Evolutionary conservation across 208 protist species (phyloP).

Genomic region (Acanthamoeba quina): DNA sequence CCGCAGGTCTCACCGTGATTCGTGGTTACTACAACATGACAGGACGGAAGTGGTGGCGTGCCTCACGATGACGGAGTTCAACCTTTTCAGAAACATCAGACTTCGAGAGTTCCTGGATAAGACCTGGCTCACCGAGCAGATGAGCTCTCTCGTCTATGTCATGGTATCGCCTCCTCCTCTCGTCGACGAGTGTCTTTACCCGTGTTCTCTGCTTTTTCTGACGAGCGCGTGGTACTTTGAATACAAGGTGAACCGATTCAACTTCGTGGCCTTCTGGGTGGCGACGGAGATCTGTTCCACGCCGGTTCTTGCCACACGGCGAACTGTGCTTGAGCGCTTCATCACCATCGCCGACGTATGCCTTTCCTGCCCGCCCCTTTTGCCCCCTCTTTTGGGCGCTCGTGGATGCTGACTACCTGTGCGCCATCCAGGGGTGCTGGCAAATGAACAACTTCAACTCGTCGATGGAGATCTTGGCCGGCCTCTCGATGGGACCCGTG

Average conservation of each 20-base stretch:
- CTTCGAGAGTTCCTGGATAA: conserved; percentile 41
- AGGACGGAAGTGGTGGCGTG: conserved; percentile 31
- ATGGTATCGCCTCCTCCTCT: neutral
- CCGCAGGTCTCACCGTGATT: neutral
- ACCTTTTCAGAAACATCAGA: conserved; percentile 49
- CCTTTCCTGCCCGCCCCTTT: neutral
- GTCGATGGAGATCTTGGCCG: conserved; percentile 59
- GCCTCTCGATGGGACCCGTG: conserved; percentile 46
- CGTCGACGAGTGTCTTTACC: neutral
- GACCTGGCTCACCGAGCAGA: conserved; percentile 39
- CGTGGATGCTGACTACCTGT: neutral
- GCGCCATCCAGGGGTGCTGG: neutral
- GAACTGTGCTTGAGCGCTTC: conserved; percentile 44
- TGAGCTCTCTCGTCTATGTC: conserved; percentile 58
- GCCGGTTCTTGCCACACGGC: neutral
- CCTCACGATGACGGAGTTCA: conserved; percentile 52
- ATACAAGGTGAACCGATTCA: conserved; percentile 32
- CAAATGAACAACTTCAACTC: conserved; percentile 68
- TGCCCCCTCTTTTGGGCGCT: neutral
- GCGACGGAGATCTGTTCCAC: conserved; percentile 43
- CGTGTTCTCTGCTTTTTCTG: neutral
- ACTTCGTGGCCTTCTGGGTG: conserved; percentile 48
- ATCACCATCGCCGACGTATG: conserved; percentile 44
- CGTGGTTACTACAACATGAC: neutral
- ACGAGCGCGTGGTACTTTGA: too few relatives aligned